Evolutionary conservation across 1,284 basidiomycete species (phyloP).

Genomic region (Golubevia pallescens): DNA sequence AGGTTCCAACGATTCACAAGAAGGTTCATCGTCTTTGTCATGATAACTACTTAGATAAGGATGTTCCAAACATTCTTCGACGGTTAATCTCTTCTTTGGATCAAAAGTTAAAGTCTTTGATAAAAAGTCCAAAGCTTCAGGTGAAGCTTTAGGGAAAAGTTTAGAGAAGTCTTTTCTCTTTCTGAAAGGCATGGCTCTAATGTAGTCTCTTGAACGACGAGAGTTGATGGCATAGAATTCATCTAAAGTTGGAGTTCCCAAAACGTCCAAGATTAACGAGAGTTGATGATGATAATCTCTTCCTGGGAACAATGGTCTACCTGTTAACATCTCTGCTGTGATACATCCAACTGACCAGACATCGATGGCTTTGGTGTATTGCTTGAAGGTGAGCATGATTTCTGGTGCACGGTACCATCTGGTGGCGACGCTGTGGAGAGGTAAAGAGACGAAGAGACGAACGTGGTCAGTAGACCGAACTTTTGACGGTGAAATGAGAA

Average conservation of each 20-base stretch:
- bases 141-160: slow-evolving; percentile 24
- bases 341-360: slow-evolving; percentile 94
- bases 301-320: slow-evolving; percentile 92
- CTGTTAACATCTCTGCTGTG: slow-evolving; percentile 92
- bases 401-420: slow-evolving; percentile 51
- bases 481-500: too few relatives aligned
- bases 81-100: slow-evolving; percentile 49
- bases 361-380: slow-evolving; percentile 57
- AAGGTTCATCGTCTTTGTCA: slow-evolving; percentile 54
- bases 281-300: slow-evolving; percentile 94
- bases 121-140: slow-evolving; percentile 47
- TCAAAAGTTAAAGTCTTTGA: slow-evolving; percentile 49
- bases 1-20: slow-evolving; percentile 34
- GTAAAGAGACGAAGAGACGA: not conserved
- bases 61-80: slow-evolving; percentile 55
- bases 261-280: slow-evolving; percentile 84
- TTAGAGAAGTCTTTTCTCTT: slow-evolving; percentile 67
- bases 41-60: slow-evolving; percentile 57
- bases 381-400: slow-evolving; percentile 45
- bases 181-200: slow-evolving; percentile 76
- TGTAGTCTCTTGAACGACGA: slow-evolving; percentile 83
- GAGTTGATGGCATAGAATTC: slow-evolving; percentile 90
- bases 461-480: too few relatives aligned
- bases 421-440: slow-evolving; percentile 27
- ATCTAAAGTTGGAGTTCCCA: slow-evolving; percentile 88